Evolutionary conservation across 1,139 yeast genomes (phyloP).

Genomic region (Sugiyamaella sp.): DNA sequence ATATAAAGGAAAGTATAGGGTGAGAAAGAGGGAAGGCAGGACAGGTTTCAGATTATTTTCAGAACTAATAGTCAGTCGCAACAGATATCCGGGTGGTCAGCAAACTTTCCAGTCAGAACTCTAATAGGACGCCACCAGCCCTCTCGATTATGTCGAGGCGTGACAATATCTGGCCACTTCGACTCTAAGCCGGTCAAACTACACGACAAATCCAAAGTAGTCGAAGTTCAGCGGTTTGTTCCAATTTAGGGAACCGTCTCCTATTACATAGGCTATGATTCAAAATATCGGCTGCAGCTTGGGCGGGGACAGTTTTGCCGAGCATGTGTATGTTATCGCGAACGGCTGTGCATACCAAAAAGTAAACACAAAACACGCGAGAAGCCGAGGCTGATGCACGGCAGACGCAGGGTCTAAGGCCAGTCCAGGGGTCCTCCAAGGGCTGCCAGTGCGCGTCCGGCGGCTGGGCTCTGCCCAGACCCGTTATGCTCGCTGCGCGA

Average conservation of each 20-base stretch:
- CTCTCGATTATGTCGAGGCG: background rate
- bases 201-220: too few species aligned
- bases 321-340: background rate
- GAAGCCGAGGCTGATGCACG: slow-evolving; percentile 6
- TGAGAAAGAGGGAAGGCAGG: slow-evolving; percentile 6
- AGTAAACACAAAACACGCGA: slow-evolving; percentile 6
- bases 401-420: background rate
- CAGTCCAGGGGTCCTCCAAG: too few species aligned
- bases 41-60: background rate
- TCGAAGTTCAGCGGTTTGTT: too few species aligned
- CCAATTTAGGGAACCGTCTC: too few species aligned
- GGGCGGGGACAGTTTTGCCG: slow-evolving; percentile 5
- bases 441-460: background rate
- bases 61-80: background rate
- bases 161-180: too few species aligned
- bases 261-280: background rate
- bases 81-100: background rate
- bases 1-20: slow-evolving; percentile 12
- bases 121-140: background rate
- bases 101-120: background rate
- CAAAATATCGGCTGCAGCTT: slow-evolving; percentile 2
- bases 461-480: background rate
- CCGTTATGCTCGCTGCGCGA: too few species aligned
- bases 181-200: too few species aligned
- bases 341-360: slow-evolving; percentile 13